These are phyloP conservation scores for Cadophora sp. DNA, from an alignment of 2,329 filamentous ascomycete genomes.

Conservation along the genomic window DNA sequence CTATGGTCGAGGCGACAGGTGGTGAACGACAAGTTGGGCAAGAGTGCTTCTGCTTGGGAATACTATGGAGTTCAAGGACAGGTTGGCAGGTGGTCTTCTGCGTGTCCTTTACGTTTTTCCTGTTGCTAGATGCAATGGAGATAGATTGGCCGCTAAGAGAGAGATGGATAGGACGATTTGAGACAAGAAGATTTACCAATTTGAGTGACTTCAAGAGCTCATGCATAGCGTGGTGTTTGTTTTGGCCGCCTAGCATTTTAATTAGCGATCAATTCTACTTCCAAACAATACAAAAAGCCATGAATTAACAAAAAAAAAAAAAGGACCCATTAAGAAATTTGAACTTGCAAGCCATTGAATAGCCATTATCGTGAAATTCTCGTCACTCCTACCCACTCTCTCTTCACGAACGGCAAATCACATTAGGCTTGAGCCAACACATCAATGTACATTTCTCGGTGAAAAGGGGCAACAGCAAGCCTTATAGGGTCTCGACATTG, in stretches of 20 bases:
- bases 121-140: not conserved
- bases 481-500: not conserved
- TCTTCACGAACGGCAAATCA: not conserved
- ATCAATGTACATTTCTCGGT: too few species aligned
- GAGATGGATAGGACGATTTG: slow-evolving; percentile 12
- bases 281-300: not conserved
- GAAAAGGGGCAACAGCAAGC: slow-evolving; percentile 2
- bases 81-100: not conserved
- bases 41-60: not conserved
- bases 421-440: not conserved
- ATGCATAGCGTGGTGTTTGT: slow-evolving; percentile 18
- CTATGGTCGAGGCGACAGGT: slow-evolving; percentile 29
- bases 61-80: slow-evolving; percentile 1
- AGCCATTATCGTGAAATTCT: not conserved
- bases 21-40: slow-evolving; percentile 18
- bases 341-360: not conserved
- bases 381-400: not conserved
- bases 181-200: slow-evolving; percentile 1
- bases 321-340: not conserved
- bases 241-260: slow-evolving; percentile 4
- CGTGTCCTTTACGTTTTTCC: not conserved
- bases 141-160: not conserved
- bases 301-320: too few species aligned
- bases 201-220: not conserved
- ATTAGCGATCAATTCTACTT: slow-evolving; percentile 13